These are phyloP conservation scores for Lasiodiplodia theobromae DNA, from an alignment of 2,329 filamentous ascomycete species.

Conservation along the genomic window DNA sequence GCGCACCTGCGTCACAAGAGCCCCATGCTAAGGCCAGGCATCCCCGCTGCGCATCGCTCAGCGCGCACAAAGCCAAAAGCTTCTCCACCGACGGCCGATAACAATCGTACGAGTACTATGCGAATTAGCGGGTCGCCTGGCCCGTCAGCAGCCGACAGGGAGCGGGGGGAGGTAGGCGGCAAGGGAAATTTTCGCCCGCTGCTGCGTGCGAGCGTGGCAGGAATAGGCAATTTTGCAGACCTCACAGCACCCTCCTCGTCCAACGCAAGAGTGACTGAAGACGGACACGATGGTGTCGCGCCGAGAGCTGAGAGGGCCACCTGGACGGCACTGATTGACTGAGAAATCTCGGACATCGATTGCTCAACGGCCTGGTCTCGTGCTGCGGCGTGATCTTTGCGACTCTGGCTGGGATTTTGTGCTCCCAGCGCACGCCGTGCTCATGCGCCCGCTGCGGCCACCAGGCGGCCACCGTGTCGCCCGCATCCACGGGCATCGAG, in stretches of 20 bases:
- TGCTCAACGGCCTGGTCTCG: neutral
- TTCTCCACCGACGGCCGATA: neutral
- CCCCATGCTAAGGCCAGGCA: neutral
- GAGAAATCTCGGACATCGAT: constrained; percentile 2
- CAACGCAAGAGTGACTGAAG: too few relatives aligned
- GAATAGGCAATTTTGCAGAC: neutral
- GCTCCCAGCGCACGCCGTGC: neutral
- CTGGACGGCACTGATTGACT: constrained; percentile 12
- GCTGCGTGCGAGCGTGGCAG: neutral
- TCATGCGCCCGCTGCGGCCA: neutral
- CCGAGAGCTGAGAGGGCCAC: constrained; percentile 1
- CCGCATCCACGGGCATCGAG: neutral
- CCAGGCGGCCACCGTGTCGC: neutral
- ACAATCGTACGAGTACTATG: constrained; percentile 16
- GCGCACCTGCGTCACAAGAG: neutral
- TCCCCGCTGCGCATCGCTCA: constrained; percentile 12
- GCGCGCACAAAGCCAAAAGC: neutral
- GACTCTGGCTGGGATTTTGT: constrained; percentile 15
- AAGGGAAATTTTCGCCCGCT: neutral
- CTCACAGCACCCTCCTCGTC: neutral
- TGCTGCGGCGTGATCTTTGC: constrained; percentile 12
- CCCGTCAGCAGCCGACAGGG: constrained; percentile 2
- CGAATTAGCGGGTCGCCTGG: constrained; percentile 11
- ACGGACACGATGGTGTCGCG: neutral
- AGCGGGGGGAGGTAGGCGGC: neutral